Evolutionary conservation across 441 rosid species (phyloP), one percentile per base, ranked within the genome.

Genomic region (Omphalea diandra): DNA sequence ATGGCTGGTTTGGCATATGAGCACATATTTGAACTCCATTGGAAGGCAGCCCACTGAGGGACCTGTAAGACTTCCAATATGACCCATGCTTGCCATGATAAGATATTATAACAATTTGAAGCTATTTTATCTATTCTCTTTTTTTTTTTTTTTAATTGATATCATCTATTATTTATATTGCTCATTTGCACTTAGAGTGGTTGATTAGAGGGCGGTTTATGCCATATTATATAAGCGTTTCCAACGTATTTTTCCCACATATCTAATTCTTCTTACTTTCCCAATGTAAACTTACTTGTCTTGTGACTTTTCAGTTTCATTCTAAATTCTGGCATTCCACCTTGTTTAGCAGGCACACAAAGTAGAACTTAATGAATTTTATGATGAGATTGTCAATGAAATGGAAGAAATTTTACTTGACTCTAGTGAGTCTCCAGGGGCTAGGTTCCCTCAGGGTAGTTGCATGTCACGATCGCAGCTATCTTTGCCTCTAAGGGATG

Each of bases 361-460:
- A 78, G 68, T 80, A 76, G 89, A 90, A 77, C 82, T 74, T 50
- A 72, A 80, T 67, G 89, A 85, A 65, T 83, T 86, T 75, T 86
- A 87, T 59, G 89, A 90, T 79, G 99, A 93, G 70, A 80, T 95
- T 82, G 94, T 95, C 70, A 89, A 89, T 79, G 99, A 95, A 74
- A 95, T 95, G 99, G 97, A 95, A 81, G 97, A 95, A 81, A 84
- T 95, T 77, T 80, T 95, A 78, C 95, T 95, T 0, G 96, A 93
- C 73, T 87, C 91, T 54, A 72, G 77, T 22, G 98, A 87, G 71
- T 91, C 97, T 77, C 87, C 89, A 41, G 86, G 94, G 72, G 73
- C 87, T 55, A 82, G 83, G 79, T 84, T 84, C 78, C 72, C 83
- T 57, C 89, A 79, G 75, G 84, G 76, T 74, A 86, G 77, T 72